These are phyloP conservation scores for Rhododendron ferrugineum DNA, from an alignment of 148 eudicot species.

Conservation along the genomic window DNA sequence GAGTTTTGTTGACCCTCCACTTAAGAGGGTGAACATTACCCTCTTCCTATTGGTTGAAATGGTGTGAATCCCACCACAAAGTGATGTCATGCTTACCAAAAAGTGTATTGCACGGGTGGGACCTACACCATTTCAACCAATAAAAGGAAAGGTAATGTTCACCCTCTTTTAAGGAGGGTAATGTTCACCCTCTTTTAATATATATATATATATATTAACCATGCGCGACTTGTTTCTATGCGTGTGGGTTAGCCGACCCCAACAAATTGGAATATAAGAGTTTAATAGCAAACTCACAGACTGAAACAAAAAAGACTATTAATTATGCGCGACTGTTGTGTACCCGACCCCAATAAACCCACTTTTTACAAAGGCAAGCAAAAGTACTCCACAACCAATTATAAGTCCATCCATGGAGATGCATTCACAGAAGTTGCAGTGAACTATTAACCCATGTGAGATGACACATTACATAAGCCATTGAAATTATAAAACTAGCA, in stretches of 20 bases:
- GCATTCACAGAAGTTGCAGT: background rate
- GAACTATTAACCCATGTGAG: slow-evolving; percentile 3
- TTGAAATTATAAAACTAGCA: background rate
- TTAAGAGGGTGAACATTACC: no score
- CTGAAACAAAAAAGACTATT: background rate
- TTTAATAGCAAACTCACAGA: slow-evolving; percentile 4
- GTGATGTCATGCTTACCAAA: no score
- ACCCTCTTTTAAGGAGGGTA: no score
- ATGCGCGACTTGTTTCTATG: background rate
- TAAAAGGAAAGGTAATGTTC: no score
- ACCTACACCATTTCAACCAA: no score
- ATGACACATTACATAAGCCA: background rate
- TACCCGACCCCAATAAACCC: background rate
- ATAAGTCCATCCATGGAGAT: background rate
- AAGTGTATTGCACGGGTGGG: no score
- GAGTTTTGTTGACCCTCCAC: no score
- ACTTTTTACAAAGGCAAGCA: background rate
- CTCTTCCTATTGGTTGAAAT: no score
- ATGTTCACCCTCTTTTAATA: no score
- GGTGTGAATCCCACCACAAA: no score
- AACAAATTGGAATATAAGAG: background rate
- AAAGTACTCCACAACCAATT: background rate
- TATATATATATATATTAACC: background rate
- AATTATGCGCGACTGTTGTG: background rate
- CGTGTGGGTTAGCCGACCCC: background rate